Base-by-base conservation (phyloP, 2,329 filamentous ascomycete species). In the Paracorniculantispora psalliotae region DNA sequence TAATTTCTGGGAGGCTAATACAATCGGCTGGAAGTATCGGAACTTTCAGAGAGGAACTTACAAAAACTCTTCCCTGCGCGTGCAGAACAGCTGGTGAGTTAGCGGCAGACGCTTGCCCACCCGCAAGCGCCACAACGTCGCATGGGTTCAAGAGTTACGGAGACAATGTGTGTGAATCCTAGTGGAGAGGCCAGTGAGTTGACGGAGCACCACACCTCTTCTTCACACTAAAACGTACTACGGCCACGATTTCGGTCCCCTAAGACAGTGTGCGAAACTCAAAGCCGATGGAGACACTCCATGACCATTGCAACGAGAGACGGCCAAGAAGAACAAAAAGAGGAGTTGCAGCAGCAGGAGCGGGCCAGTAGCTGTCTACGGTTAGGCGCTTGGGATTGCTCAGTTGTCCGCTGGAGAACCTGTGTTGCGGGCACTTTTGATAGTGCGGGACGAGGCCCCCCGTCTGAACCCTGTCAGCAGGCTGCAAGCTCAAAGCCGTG, bases 121-220 rank as follows among this genome's bases (percentile, higher is more conserved):
- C 51, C 26, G 51, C 51, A 54, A 54, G 51, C 51, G 51, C 51
- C 51, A 54, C 51, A 33, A 13, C 9, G 26, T 44, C 26, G 25
- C 39, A 46, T 26, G n/a, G 12, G 44, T 21, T 26, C 44, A 44
- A 17, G 10, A 44, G 41, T 19, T 2, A 15, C 6, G 10, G 9
- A 12, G 13, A 39, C 33, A 49, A 9, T 19, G 28, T 19, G 28
- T 33, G 15, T 8, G 33, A 26, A 51, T 37, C 33, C 23, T 37
- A 33, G n/a, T 51, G 21, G 41, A 44, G 13, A n/a, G 17, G 44
- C 12, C 33, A 37, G 33, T 4, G 33, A n/a, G n/a, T n/a, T n/a
- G n/a, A n/a, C n/a, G n/a, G n/a, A n/a, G n/a, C n/a, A n/a, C n/a
- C n/a, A n/a, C n/a, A n/a, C n/a, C n/a, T n/a, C n/a, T n/a, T n/a